Percentiles rank a stretch among this genome's conserved stretches.
Evolutionary conservation across 495 filamentous ascomycete species (phyloP).

Genomic region (Massariosphaeria phaeospora): DNA sequence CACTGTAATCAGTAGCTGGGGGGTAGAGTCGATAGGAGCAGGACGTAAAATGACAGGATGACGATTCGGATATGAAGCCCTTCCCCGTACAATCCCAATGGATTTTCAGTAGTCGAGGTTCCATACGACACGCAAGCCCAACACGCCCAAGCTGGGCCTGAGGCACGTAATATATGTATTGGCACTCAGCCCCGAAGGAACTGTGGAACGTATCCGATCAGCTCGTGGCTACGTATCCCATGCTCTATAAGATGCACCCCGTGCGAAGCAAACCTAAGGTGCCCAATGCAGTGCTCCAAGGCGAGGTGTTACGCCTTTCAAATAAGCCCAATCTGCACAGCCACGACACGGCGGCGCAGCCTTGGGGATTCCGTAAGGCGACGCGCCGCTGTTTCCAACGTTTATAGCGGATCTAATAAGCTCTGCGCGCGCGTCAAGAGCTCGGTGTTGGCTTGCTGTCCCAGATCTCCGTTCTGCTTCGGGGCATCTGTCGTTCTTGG

Average conservation of each 20-base stretch:
- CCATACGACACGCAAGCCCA: too few species aligned
- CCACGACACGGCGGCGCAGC: conserved; percentile 4
- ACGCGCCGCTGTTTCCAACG: conserved; percentile 12
- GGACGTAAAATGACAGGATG: too few species aligned
- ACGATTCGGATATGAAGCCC: too few species aligned
- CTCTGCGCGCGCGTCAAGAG: conserved; percentile 17
- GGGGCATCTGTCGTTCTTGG: too few species aligned
- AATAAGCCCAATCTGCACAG: conserved; percentile 2
- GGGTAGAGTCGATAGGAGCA: too few species aligned
- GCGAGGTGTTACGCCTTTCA: conserved; percentile 1
- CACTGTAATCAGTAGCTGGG: too few species aligned
- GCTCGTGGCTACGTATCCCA: conserved; percentile 9
- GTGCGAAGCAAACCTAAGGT: background rate
- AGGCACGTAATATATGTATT: too few species aligned
- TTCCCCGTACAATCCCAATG: too few species aligned
- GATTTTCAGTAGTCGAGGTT: too few species aligned
- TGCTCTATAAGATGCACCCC: conserved; percentile 1
- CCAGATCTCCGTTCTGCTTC: background rate
- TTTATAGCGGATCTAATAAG: conserved; percentile 14
- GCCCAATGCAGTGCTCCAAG: conserved; percentile 5
- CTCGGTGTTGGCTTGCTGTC: conserved; percentile 7
- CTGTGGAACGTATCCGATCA: too few species aligned
- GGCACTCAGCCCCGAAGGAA: too few species aligned
- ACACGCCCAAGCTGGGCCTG: too few species aligned
- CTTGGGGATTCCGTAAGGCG: conserved; percentile 1